Evolutionary conservation across 2,329 filamentous ascomycete species (phyloP).

Genomic region (Aspergillus sp.): DNA sequence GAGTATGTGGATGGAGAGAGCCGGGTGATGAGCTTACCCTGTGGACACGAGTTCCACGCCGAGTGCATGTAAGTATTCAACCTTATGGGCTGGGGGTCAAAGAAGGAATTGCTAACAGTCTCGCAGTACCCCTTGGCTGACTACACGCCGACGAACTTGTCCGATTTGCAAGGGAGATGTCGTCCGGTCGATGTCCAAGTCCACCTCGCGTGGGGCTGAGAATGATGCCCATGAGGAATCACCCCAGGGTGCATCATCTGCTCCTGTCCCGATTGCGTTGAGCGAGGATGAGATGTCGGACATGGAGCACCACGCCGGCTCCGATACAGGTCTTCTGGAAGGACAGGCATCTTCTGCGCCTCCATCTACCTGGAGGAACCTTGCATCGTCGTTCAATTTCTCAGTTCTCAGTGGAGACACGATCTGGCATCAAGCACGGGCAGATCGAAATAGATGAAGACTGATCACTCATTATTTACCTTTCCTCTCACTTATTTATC

Average conservation of each 20-base stretch:
- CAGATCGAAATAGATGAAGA: slow-evolving; percentile 33
- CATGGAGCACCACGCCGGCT: slow-evolving; percentile 35
- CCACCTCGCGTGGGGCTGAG: slow-evolving; percentile 4
- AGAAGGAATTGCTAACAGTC: slow-evolving; percentile 12
- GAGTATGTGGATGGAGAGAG: slow-evolving; percentile 95
- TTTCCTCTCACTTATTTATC: slow-evolving; percentile 8
- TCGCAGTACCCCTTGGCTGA: slow-evolving; percentile 86
- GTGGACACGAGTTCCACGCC: slow-evolving; percentile 94
- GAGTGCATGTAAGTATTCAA: slow-evolving; percentile 85
- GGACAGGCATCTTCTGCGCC: slow-evolving; percentile 26
- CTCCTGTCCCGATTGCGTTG: slow-evolving; percentile 36
- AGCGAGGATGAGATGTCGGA: slow-evolving; percentile 36
- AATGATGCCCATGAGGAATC: slow-evolving; percentile 22
- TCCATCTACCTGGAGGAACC: slow-evolving; percentile 39
- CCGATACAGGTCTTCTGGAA: slow-evolving; percentile 30
- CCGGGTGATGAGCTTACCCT: slow-evolving; percentile 92
- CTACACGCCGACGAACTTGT: slow-evolving; percentile 90
- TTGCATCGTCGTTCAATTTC: slow-evolving; percentile 37
- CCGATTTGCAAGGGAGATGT: slow-evolving; percentile 98
- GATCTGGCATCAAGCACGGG: slow-evolving; percentile 38
- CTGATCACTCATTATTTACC: not conserved
- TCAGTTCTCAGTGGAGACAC: slow-evolving; percentile 44
- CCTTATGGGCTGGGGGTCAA: not conserved
- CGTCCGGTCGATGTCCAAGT: slow-evolving; percentile 58
- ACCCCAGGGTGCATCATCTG: slow-evolving; percentile 45